A percentile compares a stretch with the other conserved stretches of the same genome.
phyloP scores from a whole-genome alignment of 495 filamentous ascomycete species.

The Sabuloglossum arenarium region DNA sequence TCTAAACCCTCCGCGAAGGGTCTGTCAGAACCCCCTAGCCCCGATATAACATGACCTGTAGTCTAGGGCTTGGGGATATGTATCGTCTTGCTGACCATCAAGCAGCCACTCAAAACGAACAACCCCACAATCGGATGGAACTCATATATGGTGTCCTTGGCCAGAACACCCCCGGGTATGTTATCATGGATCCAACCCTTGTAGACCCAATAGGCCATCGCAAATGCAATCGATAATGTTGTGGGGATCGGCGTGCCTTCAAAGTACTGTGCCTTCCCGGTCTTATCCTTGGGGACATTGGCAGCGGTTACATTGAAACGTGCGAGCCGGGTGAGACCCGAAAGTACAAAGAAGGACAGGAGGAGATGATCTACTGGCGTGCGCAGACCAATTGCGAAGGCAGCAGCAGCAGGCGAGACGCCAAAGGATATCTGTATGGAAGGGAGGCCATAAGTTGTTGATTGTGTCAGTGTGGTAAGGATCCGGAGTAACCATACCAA shows the following conservation, averaged over 20 bases:
- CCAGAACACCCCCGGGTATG: conserved; percentile 46
- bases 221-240: conserved; percentile 48
- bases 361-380: conserved; percentile 69
- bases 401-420: conserved; percentile 64
- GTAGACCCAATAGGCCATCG: conserved; percentile 82
- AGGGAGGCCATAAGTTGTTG: not conserved
- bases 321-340: conserved; percentile 80
- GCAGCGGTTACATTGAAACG: conserved; percentile 93
- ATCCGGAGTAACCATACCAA: conserved; percentile 35
- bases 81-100: conserved; percentile 87
- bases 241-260: conserved; percentile 95
- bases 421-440: conserved; percentile 73
- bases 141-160: conserved; percentile 47
- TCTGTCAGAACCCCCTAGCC: not conserved
- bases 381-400: conserved; percentile 78
- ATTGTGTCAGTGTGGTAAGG: not conserved
- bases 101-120: conserved; percentile 67
- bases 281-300: conserved; percentile 71
- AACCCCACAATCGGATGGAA: conserved; percentile 70
- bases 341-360: conserved; percentile 81
- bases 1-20: not conserved
- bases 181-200: conserved; percentile 53
- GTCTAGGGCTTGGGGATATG: conserved; percentile 88
- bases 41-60: not conserved
- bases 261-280: conserved; percentile 82